Evolutionary conservation across 2,329 filamentous ascomycete species (phyloP).

Genomic region (Pestalotiopsis fici): DNA sequence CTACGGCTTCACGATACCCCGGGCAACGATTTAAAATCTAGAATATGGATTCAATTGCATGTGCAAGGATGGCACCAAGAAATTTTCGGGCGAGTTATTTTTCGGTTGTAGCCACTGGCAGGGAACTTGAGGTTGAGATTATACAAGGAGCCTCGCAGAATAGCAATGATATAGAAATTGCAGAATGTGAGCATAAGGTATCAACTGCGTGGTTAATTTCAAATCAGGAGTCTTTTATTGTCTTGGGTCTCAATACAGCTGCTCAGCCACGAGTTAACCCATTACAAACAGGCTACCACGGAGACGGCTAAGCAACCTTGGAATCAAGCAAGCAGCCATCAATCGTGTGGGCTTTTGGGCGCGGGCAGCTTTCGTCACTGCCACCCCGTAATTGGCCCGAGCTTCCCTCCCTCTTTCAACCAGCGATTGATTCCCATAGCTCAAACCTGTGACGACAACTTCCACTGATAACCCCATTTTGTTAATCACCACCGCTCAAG

Average conservation of each 20-base stretch:
- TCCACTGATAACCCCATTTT: background rate
- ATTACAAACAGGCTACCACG: background rate
- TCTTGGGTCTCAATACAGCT: background rate
- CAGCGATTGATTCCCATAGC: constrained; percentile 4
- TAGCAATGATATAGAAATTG: background rate
- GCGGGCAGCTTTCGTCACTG: constrained; percentile 1
- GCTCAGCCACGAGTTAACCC: background rate
- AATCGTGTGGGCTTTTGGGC: background rate
- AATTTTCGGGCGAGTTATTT: background rate
- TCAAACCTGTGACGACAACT: constrained; percentile 3
- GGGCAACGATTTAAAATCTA: background rate
- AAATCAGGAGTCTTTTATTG: too few species aligned
- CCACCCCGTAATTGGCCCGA: constrained; percentile 4
- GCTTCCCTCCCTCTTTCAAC: constrained; percentile 7
- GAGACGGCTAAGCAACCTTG: background rate
- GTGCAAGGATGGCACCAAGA: background rate
- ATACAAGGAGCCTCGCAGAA: background rate
- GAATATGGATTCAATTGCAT: background rate
- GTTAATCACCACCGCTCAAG: background rate
- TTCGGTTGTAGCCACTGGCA: background rate
- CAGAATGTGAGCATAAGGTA: background rate
- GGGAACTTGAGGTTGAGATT: background rate
- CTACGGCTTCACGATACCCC: background rate
- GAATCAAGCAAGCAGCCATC: background rate
- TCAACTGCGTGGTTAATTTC: too few species aligned